Evolutionary conservation across 1,284 basidiomycete species (phyloP).

Genomic region (Cryptococcus sp.): DNA sequence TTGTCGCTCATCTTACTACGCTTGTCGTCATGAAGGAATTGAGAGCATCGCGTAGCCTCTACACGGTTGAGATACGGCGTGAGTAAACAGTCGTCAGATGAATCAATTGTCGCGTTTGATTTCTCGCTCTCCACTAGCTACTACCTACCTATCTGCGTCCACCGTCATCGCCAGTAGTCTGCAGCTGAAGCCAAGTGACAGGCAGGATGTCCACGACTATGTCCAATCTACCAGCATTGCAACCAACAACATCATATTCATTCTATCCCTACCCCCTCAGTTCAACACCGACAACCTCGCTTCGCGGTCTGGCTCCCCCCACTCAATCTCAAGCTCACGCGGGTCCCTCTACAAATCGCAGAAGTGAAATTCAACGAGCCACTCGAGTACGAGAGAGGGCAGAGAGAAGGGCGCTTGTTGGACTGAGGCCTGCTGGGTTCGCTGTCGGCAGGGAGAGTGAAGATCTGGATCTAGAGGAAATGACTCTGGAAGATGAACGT

Average conservation of each 20-base stretch:
- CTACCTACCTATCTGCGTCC: neutral
- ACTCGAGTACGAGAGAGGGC: slow-evolving; percentile 12
- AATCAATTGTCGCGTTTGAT: too few relatives aligned
- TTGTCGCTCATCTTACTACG: slow-evolving; percentile 35
- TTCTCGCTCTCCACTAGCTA: too few relatives aligned
- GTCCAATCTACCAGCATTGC: slow-evolving; percentile 12
- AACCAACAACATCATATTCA: slow-evolving; percentile 20
- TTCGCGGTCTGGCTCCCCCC: neutral
- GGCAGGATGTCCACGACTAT: too few relatives aligned
- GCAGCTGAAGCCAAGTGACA: too few relatives aligned
- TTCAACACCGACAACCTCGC: slow-evolving; percentile 2
- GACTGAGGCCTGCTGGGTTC: slow-evolving; percentile 26
- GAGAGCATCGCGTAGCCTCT: too few relatives aligned
- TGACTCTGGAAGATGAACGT: slow-evolving; percentile 29
- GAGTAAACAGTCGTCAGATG: too few relatives aligned
- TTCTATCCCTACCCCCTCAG: slow-evolving; percentile 32
- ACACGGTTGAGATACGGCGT: too few relatives aligned
- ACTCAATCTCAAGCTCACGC: neutral
- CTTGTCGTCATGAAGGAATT: neutral
- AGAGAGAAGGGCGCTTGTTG: slow-evolving; percentile 27
- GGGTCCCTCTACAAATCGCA: neutral
- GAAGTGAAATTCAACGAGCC: neutral
- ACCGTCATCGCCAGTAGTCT: too few relatives aligned
- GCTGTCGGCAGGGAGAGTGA: slow-evolving; percentile 27
- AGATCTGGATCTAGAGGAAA: slow-evolving; percentile 39